Evolutionary conservation across 768 basidiomycete species (phyloP), one percentile per base, ranked within the genome.

Genomic region (Nidula microcarpa): DNA sequence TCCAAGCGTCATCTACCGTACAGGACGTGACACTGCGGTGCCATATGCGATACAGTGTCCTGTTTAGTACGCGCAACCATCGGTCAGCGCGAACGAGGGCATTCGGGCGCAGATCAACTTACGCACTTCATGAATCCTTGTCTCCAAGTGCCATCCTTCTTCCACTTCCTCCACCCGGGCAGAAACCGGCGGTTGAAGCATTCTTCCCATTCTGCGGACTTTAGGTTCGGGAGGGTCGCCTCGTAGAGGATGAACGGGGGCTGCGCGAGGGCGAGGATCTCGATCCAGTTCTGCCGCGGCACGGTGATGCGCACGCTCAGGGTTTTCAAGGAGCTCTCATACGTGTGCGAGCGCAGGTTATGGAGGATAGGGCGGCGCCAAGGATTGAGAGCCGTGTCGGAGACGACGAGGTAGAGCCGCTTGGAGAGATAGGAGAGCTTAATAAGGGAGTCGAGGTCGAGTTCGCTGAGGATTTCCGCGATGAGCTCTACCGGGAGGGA

Each of bases 1-100:
- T 91, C 89, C 91, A 93, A 17, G 88, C 73, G 68, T 93, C 91
- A 59, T 90, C 87, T 6, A 81, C 66, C 17, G 89, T 90, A 62
- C 90, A 92, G n/a, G 77, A 75, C 3, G 82, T 82, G 37, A 71
- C 74, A 61, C 76, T 79, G 51, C 89, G 81, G 63, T 92, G 91
- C 79, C 81, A 86, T 37, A 87, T 73, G 33, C 86, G 75, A 62
- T 80, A 74, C 50, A 91, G 67, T 35, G 80, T 62, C 62, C 89
- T 91, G 50, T 45, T 57, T 44, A 32, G 45, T 52, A 30, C 16
- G 52, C 41, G 17, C n/a, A n/a, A n/a, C n/a, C n/a, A n/a, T n/a
- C n/a, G n/a, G n/a, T n/a, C n/a, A n/a, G n/a, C n/a, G n/a, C n/a
- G n/a, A n/a, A n/a, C n/a, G n/a, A n/a, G n/a, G n/a, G n/a, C n/a